phyloP scores from a whole-genome alignment of 805 yeast genomes.

The Metschnikowia santaceciliae region DNA sequence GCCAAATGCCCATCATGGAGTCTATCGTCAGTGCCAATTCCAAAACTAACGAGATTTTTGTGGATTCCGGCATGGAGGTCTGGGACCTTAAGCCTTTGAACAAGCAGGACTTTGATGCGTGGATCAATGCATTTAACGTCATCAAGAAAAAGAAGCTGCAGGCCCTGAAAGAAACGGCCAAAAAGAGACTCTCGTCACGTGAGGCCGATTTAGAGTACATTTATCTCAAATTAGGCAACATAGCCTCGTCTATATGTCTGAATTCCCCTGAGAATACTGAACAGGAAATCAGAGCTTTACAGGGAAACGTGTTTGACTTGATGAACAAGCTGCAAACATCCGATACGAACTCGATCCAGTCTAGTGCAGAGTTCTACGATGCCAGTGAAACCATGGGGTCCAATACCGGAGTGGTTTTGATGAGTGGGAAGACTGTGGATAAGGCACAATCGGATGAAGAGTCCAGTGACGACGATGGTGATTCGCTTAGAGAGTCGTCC shows the following conservation, averaged over 20 bases:
- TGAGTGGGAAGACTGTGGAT: conserved; percentile 18
- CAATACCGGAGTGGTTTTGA: conserved; percentile 51
- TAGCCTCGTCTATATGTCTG: background rate
- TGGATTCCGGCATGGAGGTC: conserved; percentile 93
- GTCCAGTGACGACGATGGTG: conserved; percentile 22
- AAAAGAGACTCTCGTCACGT: background rate
- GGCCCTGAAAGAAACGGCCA: conserved; percentile 3
- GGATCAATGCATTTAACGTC: conserved; percentile 77
- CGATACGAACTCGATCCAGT: conserved; percentile 29
- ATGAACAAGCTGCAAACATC: conserved; percentile 5
- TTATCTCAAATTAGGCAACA: background rate
- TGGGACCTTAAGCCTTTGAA: conserved; percentile 80
- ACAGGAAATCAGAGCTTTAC: conserved; percentile 1
- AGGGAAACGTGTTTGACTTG: background rate
- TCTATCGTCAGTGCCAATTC: conserved; percentile 80
- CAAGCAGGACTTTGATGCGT: conserved; percentile 63
- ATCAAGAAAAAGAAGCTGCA: conserved; percentile 31
- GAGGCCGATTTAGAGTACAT: conserved; percentile 2
- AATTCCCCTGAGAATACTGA: conserved; percentile 1
- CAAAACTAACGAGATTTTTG: conserved; percentile 61
- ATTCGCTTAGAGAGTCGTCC: conserved; percentile 15
- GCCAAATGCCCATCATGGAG: conserved; percentile 83
- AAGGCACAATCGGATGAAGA: conserved; percentile 12
- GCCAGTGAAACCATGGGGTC: conserved; percentile 62
- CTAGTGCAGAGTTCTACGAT: conserved; percentile 44